phyloP scores from a whole-genome alignment of 495 filamentous ascomycete species.

The Choiromyces venosus region DNA sequence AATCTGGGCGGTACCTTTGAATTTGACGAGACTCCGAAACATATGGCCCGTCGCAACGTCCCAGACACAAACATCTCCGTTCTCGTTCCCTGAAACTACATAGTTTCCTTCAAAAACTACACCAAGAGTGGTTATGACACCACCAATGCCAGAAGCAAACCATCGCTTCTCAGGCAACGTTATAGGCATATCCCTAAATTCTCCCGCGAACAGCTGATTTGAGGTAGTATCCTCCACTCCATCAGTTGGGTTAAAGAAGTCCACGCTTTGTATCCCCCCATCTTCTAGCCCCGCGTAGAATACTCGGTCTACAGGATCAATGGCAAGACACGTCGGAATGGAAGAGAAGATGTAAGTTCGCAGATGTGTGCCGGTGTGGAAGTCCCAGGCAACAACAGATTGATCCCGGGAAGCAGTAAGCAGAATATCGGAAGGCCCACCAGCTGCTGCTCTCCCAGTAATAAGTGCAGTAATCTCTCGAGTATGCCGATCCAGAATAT shows the following conservation, averaged over 20 bases:
- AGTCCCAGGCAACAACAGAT: constrained; percentile 74
- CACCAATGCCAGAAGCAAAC: constrained; percentile 22
- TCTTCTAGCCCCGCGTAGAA: constrained; percentile 79
- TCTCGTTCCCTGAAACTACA: constrained; percentile 36
- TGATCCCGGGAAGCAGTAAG: constrained; percentile 37
- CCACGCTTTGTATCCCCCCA: constrained; percentile 71
- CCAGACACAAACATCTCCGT: constrained; percentile 39
- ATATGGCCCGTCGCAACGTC: constrained; percentile 41
- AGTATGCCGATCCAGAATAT: constrained; percentile 37
- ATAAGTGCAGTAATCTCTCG: constrained; percentile 35
- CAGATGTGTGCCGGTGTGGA: constrained; percentile 64
- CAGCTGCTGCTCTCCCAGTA: constrained; percentile 39
- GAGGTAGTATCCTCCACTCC: constrained; percentile 10
- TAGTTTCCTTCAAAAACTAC: constrained; percentile 39
- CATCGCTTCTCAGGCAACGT: constrained; percentile 28
- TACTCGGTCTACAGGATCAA: constrained; percentile 80
- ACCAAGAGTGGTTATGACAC: constrained; percentile 29
- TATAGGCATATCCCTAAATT: constrained; percentile 33
- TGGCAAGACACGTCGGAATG: constrained; percentile 62
- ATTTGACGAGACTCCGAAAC: constrained; percentile 27
- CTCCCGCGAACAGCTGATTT: constrained; percentile 27
- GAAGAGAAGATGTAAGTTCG: constrained; percentile 72
- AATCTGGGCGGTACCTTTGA: constrained; percentile 28
- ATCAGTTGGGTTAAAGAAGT: constrained; percentile 49
- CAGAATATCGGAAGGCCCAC: constrained; percentile 36